These are phyloP conservation scores for Trichoderma sp. DNA, from an alignment of 2,329 filamentous ascomycete genomes.

Conservation along the genomic window DNA sequence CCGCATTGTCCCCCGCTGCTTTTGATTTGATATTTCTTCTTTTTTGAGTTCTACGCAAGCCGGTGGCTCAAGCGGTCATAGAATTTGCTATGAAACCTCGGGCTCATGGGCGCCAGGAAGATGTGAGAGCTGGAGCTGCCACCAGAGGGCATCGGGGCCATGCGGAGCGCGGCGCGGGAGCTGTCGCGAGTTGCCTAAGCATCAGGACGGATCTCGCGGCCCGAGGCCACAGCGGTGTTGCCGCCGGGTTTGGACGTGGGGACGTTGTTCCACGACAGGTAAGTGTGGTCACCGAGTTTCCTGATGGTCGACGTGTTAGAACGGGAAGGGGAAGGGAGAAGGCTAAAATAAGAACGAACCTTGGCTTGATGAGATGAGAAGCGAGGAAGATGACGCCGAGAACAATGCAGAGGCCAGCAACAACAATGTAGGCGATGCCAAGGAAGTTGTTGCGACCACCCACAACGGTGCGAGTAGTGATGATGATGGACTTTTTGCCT, in stretches of 20 bases:
- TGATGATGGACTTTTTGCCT: conserved; percentile 84
- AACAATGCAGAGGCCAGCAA: conserved; percentile 88
- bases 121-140: background rate
- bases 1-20: background rate
- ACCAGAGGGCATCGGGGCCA: conserved; percentile 8
- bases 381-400: conserved; percentile 85
- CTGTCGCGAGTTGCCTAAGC: conserved; percentile 38
- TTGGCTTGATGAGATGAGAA: conserved; percentile 86
- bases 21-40: background rate
- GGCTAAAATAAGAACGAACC: conserved; percentile 52
- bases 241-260: conserved; percentile 45
- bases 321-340: background rate
- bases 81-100: conserved; percentile 8
- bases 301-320: conserved; percentile 42
- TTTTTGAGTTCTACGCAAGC: background rate
- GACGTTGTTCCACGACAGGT: conserved; percentile 86
- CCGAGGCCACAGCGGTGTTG: conserved; percentile 48
- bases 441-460: conserved; percentile 94
- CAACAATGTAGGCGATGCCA: conserved; percentile 92
- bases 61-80: conserved; percentile 6
- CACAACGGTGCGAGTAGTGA: conserved; percentile 88
- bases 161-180: conserved; percentile 26
- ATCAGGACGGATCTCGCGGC: conserved; percentile 54
- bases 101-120: conserved; percentile 2
- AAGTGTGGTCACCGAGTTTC: conserved; percentile 97